Evolutionary conservation across 2,329 filamentous ascomycete species (phyloP), one percentile per base, ranked within the genome.

Genomic region (Epicoccum nigrum): DNA sequence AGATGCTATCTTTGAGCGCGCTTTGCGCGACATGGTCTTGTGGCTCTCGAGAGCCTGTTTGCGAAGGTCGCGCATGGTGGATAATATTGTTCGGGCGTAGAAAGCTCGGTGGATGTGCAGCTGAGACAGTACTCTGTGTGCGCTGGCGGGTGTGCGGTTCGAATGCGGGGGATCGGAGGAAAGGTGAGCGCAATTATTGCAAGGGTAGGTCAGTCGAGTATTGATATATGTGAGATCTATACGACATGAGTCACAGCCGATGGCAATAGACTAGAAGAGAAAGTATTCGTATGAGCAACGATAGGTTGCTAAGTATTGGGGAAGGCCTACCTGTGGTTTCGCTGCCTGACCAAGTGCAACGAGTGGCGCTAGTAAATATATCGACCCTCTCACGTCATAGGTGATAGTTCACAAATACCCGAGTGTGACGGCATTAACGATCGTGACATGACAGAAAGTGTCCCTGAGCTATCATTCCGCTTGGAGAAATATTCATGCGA

Each of bases 21-120:
- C 85, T 72, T 90, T 90, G 64, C 81, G 82, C 38, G 88, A 90
- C 27, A 84, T 75, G 13, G 87, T 91, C 77, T 91, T 91, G 69
- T 83, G 83, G 75, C 84, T 86, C 74, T 87, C 86, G 51, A 90
- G 83, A 42, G 84, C 86, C 72, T 88, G 86, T 68, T 88, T 86
- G 62, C 86, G 74, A 39, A 80, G 73, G 47, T 87, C 84, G 66
- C 81, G 84, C 85, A 88, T 88, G 37, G 45, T 64, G 55, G 15
- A 43, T 9, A 7, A 28, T 2, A 12, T 19, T 32, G 4, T 17
- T 25, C 15, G 37, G 2, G 17, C 12, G 20, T 19, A 4, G 32
- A 19, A 20, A 5, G n/a, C 13, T 50, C 23, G 51, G 27, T n/a
- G 45, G 20, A 17, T 47, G 34, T 25, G 7, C 16, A 11, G 13